Evolutionary conservation across 78 protist genomes (phyloP).

Genomic region (Planoprotostelium fungivorum): DNA sequence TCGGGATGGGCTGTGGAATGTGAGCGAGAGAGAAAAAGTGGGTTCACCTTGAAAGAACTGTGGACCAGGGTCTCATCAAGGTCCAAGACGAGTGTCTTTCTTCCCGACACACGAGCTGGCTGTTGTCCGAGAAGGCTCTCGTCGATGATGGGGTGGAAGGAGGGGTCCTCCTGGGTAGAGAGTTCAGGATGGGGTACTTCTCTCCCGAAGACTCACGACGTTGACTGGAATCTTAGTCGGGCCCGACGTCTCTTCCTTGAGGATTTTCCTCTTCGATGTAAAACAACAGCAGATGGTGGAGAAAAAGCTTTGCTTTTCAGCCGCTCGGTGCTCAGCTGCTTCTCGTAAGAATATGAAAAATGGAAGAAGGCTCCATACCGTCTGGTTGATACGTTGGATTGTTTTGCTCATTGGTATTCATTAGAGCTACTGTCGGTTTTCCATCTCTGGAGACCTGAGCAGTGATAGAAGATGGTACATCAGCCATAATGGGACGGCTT

Average conservation of each 20-base stretch:
- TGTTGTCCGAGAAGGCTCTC: slow-evolving; percentile 10
- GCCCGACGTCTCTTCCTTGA: not conserved
- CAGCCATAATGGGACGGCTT: no score
- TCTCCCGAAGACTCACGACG: not conserved
- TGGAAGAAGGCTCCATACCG: no score
- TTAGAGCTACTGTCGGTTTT: not conserved
- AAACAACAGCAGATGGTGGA: not conserved
- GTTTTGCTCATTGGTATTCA: not conserved
- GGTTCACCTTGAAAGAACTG: slow-evolving; percentile 57
- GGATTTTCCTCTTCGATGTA: not conserved
- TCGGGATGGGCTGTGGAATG: slow-evolving; percentile 14
- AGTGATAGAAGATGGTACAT: not conserved
- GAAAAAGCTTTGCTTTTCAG: not conserved
- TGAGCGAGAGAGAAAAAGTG: not conserved
- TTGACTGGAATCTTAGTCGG: not conserved
- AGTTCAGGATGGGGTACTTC: not conserved
- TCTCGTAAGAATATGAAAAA: not conserved
- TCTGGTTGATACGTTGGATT: not conserved
- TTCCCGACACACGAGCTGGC: slow-evolving; percentile 7
- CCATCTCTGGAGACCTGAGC: not conserved
- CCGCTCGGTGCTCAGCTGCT: not conserved
- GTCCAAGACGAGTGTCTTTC: slow-evolving; percentile 77
- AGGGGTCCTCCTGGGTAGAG: not conserved
- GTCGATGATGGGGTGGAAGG: not conserved
- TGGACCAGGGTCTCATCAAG: slow-evolving; percentile 93